A percentile compares a stretch with the other conserved stretches of the same genome.
These are phyloP conservation scores for Aegilops tauschii DNA, from an alignment of 176 grass and related monocot species.

Conservation along the genomic window DNA sequence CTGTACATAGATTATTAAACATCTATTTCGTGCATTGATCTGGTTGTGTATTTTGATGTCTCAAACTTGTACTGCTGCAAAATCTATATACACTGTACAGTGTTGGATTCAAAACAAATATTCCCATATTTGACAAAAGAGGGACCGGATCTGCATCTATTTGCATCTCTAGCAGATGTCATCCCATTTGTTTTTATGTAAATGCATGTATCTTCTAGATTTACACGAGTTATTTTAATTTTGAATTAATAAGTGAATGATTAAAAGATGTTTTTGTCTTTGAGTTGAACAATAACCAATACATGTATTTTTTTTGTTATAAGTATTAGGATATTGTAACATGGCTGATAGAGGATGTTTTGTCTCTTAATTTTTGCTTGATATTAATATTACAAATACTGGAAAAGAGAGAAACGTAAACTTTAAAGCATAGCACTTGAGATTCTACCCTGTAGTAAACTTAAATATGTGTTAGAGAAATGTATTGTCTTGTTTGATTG, in stretches of 20 bases:
- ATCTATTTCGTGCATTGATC: neutral
- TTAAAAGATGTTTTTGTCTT: neutral
- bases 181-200: neutral
- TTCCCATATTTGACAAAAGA: neutral
- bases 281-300: neutral
- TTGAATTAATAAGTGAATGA: neutral
- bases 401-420: neutral
- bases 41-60: neutral
- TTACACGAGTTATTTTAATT: neutral
- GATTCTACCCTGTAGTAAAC: neutral
- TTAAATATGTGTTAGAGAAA: neutral
- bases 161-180: neutral
- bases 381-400: neutral
- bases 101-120: neutral
- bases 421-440: neutral
- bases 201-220: neutral
- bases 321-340: neutral
- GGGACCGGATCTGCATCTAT: neutral
- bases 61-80: neutral
- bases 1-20: neutral
- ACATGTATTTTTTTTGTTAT: neutral
- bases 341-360: neutral
- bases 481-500: conserved; percentile 1
- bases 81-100: neutral
- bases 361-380: neutral